Evolutionary conservation across 2,329 filamentous ascomycete species (phyloP).

Genomic region (Talaromyces atroroseus): DNA sequence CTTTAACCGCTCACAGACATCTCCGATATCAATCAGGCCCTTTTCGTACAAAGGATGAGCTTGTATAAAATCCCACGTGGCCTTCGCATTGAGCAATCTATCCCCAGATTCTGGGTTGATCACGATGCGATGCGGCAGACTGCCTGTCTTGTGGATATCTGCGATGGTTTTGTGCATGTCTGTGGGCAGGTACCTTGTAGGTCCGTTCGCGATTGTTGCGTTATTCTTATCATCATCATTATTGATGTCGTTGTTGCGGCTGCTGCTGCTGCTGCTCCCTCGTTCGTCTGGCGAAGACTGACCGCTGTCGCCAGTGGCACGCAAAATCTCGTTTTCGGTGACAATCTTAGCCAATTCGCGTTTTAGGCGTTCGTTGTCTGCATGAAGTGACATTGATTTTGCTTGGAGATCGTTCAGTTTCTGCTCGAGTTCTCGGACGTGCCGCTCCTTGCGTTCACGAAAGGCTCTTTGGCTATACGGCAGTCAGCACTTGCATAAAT

Average conservation of each 20-base stretch:
- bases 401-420: conserved; percentile 75
- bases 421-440: conserved; percentile 86
- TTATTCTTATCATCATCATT: conserved; percentile 11
- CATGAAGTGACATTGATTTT: conserved; percentile 63
- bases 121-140: conserved; percentile 62
- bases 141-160: conserved; percentile 34
- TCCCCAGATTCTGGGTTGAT: conserved; percentile 60
- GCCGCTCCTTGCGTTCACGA: conserved; percentile 89
- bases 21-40: conserved; percentile 73
- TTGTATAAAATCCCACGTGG: conserved; percentile 88
- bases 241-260: neutral
- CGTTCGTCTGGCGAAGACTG: neutral
- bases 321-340: conserved; percentile 89
- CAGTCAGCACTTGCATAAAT: neutral
- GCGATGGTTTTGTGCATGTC: conserved; percentile 65
- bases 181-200: conserved; percentile 65
- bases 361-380: conserved; percentile 83
- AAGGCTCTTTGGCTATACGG: conserved; percentile 78
- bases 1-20: conserved; percentile 75
- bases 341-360: conserved; percentile 75
- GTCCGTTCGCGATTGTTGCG: conserved; percentile 55
- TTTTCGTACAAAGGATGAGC: conserved; percentile 68
- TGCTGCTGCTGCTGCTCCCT: neutral
- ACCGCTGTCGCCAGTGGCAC: conserved; percentile 53
- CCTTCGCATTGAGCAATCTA: conserved; percentile 65